Percentiles rank a stretch among this genome's conserved stretches.
Evolutionary conservation across 2,329 filamentous ascomycete genomes (phyloP).

Genomic region (Penicillium sp.): DNA sequence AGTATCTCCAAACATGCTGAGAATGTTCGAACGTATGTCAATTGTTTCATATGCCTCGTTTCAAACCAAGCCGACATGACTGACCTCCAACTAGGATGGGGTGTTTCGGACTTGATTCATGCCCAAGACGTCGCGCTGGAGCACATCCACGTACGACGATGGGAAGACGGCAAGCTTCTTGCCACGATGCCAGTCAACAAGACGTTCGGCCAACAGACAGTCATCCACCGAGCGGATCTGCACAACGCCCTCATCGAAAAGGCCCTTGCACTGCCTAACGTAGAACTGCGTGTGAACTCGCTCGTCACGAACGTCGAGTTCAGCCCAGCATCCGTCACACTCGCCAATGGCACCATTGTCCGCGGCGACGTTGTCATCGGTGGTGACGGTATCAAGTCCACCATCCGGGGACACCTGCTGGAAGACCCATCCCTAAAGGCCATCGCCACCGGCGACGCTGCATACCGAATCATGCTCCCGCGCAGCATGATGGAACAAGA

Average conservation of each 20-base stretch:
- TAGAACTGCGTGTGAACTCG: constrained; percentile 40
- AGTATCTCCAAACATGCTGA: constrained; percentile 78
- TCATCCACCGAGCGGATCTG: constrained; percentile 46
- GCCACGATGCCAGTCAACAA: constrained; percentile 44
- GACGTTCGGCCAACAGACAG: constrained; percentile 42
- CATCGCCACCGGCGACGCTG: constrained; percentile 69
- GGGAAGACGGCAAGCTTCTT: constrained; percentile 43
- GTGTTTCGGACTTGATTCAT: constrained; percentile 42
- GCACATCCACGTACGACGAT: constrained; percentile 44
- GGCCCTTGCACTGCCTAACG: constrained; percentile 38
- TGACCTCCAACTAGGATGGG: constrained; percentile 38
- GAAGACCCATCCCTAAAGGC: constrained; percentile 35
- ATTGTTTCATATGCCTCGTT: not conserved
- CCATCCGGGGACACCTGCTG: constrained; percentile 50
- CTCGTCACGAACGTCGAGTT: constrained; percentile 37
- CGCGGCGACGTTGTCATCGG: constrained; percentile 58
- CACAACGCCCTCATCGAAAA: constrained; percentile 42
- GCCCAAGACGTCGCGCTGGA: constrained; percentile 43
- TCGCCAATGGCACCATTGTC: constrained; percentile 36
- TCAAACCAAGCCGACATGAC: not conserved
- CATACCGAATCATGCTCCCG: constrained; percentile 78
- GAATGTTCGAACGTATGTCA: constrained; percentile 67
- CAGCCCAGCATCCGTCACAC: constrained; percentile 36
- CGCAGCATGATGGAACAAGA: constrained; percentile 71
- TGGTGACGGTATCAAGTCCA: constrained; percentile 62